A percentile compares a stretch with the other conserved stretches of the same genome.
Evolutionary conservation across 2,329 filamentous ascomycete genomes (phyloP).

Genomic region (Diaporthe citri): DNA sequence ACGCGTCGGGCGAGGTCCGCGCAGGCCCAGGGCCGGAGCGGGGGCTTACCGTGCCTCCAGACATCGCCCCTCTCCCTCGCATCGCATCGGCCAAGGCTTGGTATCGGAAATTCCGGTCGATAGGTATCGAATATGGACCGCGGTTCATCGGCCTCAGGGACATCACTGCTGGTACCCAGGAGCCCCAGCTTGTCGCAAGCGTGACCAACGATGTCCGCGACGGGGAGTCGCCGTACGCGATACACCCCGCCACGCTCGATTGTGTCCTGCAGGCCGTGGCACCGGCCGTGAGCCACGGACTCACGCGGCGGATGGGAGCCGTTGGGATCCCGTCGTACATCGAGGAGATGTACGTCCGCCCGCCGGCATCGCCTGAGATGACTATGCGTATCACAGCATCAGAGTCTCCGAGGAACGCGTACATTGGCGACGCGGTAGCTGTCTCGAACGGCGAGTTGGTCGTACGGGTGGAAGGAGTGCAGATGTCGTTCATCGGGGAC

Average conservation of each 20-base stretch:
- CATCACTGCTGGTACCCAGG: background rate
- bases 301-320: constrained; percentile 27
- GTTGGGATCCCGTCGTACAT: constrained; percentile 46
- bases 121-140: constrained; percentile 35
- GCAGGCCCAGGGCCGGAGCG: background rate
- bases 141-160: constrained; percentile 21
- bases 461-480: background rate
- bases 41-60: background rate
- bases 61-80: background rate
- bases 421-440: background rate
- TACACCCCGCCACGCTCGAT: constrained; percentile 31
- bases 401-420: background rate
- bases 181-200: background rate
- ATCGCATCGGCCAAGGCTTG: background rate
- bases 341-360: constrained; percentile 42
- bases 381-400: background rate
- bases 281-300: background rate
- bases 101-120: constrained; percentile 13
- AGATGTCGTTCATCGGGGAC: background rate
- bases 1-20: background rate
- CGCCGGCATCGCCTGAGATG: background rate
- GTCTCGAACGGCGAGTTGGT: background rate
- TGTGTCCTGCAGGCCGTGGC: background rate
- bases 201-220: background rate
- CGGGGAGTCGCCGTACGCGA: background rate